phyloP scores from a whole-genome alignment of 495 filamentous ascomycete species.

The Parathielavia appendiculata region DNA sequence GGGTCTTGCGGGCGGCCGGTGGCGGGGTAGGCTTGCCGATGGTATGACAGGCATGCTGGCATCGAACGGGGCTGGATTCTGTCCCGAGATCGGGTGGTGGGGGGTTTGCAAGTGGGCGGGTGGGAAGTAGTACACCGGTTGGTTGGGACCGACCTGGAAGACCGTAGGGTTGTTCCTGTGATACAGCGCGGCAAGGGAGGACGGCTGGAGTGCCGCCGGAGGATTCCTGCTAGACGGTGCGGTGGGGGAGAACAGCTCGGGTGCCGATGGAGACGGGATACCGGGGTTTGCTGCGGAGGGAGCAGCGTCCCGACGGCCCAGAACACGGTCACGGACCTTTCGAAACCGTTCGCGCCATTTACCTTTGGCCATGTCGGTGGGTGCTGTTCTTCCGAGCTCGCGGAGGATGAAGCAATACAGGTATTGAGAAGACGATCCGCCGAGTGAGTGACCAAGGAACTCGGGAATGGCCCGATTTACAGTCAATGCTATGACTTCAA shows the following conservation, averaged over 20 bases:
- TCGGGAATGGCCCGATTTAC: no score
- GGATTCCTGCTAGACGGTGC: no score
- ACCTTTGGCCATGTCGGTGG: not conserved
- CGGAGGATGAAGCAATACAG: not conserved
- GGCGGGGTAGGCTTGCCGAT: not conserved
- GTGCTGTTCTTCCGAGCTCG: not conserved
- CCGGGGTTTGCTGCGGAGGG: not conserved
- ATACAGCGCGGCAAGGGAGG: no score
- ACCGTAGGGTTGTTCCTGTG: not conserved
- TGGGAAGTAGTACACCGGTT: conserved; percentile 3
- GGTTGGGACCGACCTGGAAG: not conserved
- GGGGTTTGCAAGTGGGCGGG: not conserved
- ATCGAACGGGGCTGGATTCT: not conserved
- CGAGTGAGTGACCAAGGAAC: not conserved
- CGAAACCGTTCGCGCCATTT: conserved; percentile 5
- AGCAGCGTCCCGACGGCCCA: not conserved
- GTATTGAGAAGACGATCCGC: no score
- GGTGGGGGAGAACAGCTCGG: no score
- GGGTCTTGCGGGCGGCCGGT: no score
- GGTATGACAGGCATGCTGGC: not conserved
- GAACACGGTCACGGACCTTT: not conserved
- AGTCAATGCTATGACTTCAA: no score
- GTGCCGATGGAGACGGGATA: not conserved
- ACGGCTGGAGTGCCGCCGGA: no score
- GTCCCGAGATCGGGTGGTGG: not conserved